Conservation (phyloP, 371 early-diverging fungal genomes). For the Coemansia sp. region DNA sequence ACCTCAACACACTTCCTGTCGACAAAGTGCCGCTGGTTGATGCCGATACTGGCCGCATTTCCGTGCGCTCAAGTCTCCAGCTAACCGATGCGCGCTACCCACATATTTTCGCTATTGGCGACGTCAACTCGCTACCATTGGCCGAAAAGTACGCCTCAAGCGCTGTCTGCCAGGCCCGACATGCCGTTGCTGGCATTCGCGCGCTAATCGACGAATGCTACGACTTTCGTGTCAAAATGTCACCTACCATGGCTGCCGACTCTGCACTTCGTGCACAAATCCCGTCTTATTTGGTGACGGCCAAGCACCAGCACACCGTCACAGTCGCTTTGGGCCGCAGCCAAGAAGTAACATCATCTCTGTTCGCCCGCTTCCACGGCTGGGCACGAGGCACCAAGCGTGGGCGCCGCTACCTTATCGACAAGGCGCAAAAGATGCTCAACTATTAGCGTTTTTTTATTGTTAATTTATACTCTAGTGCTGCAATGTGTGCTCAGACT, state of each 20-base stretch:
- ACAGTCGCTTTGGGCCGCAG: constrained; percentile 32
- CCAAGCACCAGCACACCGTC: constrained; percentile 24
- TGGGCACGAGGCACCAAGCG: constrained; percentile 29
- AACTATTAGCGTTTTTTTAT: constrained; percentile 17
- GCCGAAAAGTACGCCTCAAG: constrained; percentile 43
- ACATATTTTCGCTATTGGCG: constrained; percentile 68
- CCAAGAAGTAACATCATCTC: constrained; percentile 23
- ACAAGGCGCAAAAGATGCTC: constrained; percentile 43
- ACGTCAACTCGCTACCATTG: constrained; percentile 53
- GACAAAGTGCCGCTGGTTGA: constrained; percentile 19
- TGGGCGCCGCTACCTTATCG: constrained; percentile 39
- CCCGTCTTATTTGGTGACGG: constrained; percentile 11
- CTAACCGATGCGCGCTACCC: constrained; percentile 61
- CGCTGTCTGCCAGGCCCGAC: constrained; percentile 32
- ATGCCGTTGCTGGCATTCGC: constrained; percentile 21
- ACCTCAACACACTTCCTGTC: constrained; percentile 17
- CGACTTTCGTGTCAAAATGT: constrained; percentile 34
- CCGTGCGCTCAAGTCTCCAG: constrained; percentile 64
- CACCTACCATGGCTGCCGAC: constrained; percentile 21
- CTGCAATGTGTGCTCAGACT: constrained; percentile 20
- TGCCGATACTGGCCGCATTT: constrained; percentile 55
- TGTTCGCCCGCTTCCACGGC: constrained; percentile 22
- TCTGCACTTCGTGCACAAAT: constrained; percentile 14
- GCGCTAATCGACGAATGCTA: constrained; percentile 33
- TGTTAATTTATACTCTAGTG: constrained; percentile 2